Conservation (phyloP, 805 yeast species). For the Yarrowia deformans region DNA sequence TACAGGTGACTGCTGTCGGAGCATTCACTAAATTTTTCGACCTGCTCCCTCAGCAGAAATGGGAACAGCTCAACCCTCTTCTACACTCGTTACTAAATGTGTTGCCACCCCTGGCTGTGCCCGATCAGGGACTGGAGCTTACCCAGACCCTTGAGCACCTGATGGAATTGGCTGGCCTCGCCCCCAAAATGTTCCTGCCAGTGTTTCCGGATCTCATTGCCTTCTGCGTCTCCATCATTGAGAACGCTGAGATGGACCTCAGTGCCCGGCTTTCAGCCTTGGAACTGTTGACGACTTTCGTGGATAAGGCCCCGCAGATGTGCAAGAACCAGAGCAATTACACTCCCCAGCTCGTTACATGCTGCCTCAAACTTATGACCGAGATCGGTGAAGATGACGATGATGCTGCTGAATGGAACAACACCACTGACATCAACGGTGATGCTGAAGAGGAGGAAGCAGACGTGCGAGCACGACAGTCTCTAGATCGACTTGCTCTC, state of each 20-base stretch:
- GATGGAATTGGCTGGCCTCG: constrained; percentile 88
- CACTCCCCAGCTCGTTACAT: constrained; percentile 72
- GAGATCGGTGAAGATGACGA: constrained; percentile 91
- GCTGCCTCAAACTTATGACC: constrained; percentile 83
- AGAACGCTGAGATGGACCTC: constrained; percentile 80
- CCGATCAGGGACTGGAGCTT: constrained; percentile 80
- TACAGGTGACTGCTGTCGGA: constrained; percentile 87
- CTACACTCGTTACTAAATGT: constrained; percentile 86
- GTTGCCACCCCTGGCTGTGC: constrained; percentile 80
- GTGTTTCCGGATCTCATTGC: constrained; percentile 89
- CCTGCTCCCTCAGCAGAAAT: constrained; percentile 74
- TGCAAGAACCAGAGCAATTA: constrained; percentile 81
- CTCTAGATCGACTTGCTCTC: constrained; percentile 89
- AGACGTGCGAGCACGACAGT: constrained; percentile 90
- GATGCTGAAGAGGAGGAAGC: constrained; percentile 84
- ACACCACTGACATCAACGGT: constrained; percentile 76
- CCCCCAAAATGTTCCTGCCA: constrained; percentile 91
- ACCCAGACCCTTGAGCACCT: constrained; percentile 87
- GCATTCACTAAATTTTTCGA: constrained; percentile 93
- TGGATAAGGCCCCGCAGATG: constrained; percentile 95
- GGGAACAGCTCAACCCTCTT: constrained; percentile 79
- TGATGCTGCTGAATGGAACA: constrained; percentile 84
- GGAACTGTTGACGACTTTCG: constrained; percentile 87
- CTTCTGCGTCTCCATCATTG: constrained; percentile 83
- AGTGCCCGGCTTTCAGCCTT: constrained; percentile 83